phyloP scores from a whole-genome alignment of 495 filamentous ascomycete species.

The Xylaria cubensis region DNA sequence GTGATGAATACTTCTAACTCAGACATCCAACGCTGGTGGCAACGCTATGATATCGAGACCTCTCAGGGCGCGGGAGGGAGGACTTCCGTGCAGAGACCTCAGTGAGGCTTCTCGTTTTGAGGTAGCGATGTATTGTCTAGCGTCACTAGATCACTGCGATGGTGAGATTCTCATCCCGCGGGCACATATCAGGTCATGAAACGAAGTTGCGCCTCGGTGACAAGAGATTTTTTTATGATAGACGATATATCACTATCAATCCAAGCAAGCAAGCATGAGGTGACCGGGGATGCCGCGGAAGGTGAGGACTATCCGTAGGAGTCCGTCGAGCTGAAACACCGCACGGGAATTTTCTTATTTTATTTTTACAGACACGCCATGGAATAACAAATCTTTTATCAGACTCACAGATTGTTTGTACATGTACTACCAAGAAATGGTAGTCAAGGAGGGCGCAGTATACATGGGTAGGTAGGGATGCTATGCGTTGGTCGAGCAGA shows the following conservation, averaged over 20 bases:
- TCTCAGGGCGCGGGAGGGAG: background rate
- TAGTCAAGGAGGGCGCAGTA: background rate
- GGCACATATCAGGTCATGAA: background rate
- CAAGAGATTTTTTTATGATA: background rate
- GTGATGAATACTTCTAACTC: background rate
- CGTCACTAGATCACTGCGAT: background rate
- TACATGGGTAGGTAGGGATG: background rate
- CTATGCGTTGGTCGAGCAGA: background rate
- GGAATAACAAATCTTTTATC: background rate
- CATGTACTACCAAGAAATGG: background rate
- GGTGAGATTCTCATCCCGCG: background rate
- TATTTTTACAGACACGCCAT: conserved; percentile 13
- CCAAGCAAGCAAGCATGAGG: background rate
- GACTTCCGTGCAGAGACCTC: background rate
- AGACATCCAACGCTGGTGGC: background rate
- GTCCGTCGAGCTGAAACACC: background rate
- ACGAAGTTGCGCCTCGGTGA: background rate
- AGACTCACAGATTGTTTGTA: background rate
- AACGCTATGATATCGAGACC: background rate
- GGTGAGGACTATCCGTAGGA: background rate
- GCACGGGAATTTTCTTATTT: background rate
- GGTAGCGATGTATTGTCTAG: background rate
- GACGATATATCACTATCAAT: conserved; percentile 3
- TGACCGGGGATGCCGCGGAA: background rate
- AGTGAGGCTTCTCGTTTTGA: background rate